A percentile compares a stretch with the other conserved stretches of the same genome.
Evolutionary conservation across 2,329 filamentous ascomycete species (phyloP).

Genomic region (Rutstroemia sp.): DNA sequence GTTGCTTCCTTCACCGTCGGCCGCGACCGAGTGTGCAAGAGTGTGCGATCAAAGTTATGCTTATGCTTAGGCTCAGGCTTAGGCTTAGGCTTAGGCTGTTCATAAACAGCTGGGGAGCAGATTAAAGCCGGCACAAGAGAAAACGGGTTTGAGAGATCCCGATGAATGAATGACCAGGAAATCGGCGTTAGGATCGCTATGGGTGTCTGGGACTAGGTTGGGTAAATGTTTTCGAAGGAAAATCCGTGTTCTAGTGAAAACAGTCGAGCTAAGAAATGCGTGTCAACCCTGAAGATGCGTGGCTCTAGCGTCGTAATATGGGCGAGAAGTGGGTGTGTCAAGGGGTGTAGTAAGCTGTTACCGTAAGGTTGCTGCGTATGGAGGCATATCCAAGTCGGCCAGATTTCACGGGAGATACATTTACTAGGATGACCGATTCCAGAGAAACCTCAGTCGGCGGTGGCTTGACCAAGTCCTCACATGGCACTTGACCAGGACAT

Average conservation of each 20-base stretch:
- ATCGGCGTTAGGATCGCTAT: no score
- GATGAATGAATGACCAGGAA: neutral
- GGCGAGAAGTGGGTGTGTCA: neutral
- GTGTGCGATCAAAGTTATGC: neutral
- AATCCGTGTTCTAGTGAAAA: conserved; percentile 7
- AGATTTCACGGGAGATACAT: conserved; percentile 6
- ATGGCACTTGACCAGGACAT: neutral
- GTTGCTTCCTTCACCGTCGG: conserved; percentile 1
- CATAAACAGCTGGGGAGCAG: neutral
- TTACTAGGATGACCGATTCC: neutral
- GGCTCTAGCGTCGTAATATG: neutral
- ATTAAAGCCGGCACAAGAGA: neutral
- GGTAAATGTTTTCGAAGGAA: conserved; percentile 1
- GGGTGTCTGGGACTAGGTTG: no score
- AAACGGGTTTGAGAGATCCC: neutral
- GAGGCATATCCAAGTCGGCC: neutral
- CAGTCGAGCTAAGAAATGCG: neutral
- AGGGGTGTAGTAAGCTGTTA: neutral
- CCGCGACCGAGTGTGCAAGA: neutral
- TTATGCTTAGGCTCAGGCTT: neutral
- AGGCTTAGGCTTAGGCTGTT: neutral
- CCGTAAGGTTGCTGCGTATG: neutral
- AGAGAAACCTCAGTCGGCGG: neutral
- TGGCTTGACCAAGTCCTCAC: neutral
- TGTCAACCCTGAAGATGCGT: conserved; percentile 8